Percentiles rank a stretch among this genome's conserved stretches.
These are phyloP conservation scores for Alternaria consortialis DNA, from an alignment of 2,329 filamentous ascomycete genomes.

Conservation along the genomic window DNA sequence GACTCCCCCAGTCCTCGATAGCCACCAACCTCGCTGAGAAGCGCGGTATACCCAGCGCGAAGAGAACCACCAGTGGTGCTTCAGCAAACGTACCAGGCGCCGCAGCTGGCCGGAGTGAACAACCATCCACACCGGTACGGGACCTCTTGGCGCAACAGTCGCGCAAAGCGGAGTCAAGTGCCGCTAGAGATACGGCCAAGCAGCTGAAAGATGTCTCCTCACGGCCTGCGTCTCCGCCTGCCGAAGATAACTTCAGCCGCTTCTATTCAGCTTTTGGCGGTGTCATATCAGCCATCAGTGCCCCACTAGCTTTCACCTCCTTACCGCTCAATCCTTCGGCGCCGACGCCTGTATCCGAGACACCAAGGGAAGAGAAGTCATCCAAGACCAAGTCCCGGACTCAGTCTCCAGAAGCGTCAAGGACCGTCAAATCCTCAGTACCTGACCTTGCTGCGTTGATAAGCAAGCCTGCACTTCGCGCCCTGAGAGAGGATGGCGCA, in stretches of 20 bases:
- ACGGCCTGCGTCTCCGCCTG: constrained; percentile 32
- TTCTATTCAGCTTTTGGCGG: constrained; percentile 94
- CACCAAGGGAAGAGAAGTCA: constrained; percentile 30
- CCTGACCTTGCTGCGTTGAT: constrained; percentile 86
- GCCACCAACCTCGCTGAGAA: constrained; percentile 88
- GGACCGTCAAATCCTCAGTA: constrained; percentile 58
- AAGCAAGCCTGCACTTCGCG: constrained; percentile 83
- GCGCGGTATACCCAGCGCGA: constrained; percentile 72
- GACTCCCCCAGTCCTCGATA: constrained; percentile 77
- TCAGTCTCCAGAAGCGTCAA: constrained; percentile 41
- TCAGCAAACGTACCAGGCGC: constrained; percentile 78
- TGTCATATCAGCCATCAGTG: constrained; percentile 87
- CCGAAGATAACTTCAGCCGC: constrained; percentile 82
- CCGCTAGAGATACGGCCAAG: constrained; percentile 23
- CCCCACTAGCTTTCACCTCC: constrained; percentile 90
- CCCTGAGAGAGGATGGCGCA: constrained; percentile 71
- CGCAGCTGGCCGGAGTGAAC: constrained; percentile 63
- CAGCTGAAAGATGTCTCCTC: constrained; percentile 19
- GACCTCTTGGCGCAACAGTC: constrained; percentile 47
- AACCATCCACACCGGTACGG: constrained; percentile 41
- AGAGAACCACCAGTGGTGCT: constrained; percentile 71
- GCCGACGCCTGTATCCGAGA: constrained; percentile 38
- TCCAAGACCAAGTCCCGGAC: constrained; percentile 36
- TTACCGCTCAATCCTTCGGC: constrained; percentile 70
- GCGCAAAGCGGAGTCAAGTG: constrained; percentile 34